These are phyloP conservation scores for Populus davidiana DNA, from an alignment of 345 rosid genomes.

Conservation along the genomic window DNA sequence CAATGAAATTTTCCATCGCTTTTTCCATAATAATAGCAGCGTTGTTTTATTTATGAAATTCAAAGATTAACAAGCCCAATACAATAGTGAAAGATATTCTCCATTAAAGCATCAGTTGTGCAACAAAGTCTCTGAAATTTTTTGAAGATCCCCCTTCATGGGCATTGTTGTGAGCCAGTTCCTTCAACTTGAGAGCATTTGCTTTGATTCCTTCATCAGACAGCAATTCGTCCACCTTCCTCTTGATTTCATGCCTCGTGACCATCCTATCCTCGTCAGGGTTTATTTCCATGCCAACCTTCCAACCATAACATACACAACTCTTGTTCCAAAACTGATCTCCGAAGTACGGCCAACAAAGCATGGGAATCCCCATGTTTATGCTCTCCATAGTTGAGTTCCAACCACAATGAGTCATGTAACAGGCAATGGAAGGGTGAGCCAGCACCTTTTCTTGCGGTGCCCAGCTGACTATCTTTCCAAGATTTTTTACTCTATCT, in stretches of 20 bases:
- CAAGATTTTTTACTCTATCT: not conserved
- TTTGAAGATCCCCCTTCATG: not conserved
- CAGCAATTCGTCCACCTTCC: slow-evolving; percentile 4
- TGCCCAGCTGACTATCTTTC: slow-evolving; percentile 8
- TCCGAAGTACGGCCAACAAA: slow-evolving; percentile 8
- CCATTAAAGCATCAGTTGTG: not conserved
- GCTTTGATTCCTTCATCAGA: not conserved
- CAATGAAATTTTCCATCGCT: too few species aligned
- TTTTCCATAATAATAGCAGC: too few species aligned
- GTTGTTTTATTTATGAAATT: too few species aligned
- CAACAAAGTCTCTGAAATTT: slow-evolving; percentile 5
- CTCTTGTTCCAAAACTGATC: slow-evolving; percentile 5
- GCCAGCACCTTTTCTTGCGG: slow-evolving; percentile 17
- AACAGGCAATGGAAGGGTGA: slow-evolving; percentile 16
- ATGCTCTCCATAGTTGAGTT: slow-evolving; percentile 8
- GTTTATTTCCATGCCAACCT: not conserved
- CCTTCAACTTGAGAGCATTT: not conserved
- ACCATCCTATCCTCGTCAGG: slow-evolving; percentile 1
- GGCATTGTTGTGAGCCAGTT: slow-evolving; percentile 6
- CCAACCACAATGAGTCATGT: slow-evolving; percentile 12
- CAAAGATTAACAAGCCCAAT: too few species aligned
- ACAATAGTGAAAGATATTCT: not conserved
- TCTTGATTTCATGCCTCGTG: not conserved
- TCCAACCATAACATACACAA: slow-evolving; percentile 15
- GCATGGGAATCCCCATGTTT: slow-evolving; percentile 9